These are phyloP conservation scores for Zymoseptoria passerinii DNA, from an alignment of 2,329 filamentous ascomycete genomes.

Conservation along the genomic window DNA sequence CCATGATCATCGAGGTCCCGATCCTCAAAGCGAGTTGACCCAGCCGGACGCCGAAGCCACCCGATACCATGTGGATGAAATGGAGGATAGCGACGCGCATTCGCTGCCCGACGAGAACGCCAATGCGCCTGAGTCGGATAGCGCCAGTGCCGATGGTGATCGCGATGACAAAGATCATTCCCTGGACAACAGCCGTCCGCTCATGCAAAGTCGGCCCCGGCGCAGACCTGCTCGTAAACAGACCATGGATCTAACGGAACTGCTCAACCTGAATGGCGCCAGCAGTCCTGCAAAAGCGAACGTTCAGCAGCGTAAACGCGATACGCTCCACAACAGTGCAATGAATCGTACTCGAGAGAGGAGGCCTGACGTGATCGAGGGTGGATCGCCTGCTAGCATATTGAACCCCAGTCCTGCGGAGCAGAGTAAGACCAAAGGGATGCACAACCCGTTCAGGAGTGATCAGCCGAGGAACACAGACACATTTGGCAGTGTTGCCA, in stretches of 20 bases:
- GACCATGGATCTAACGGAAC: constrained; percentile 21
- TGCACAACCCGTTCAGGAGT: constrained; percentile 20
- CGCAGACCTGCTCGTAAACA: constrained; percentile 11
- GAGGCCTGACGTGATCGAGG: neutral
- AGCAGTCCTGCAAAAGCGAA: constrained; percentile 20
- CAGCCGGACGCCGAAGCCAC: constrained; percentile 24
- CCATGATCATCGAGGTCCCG: constrained; percentile 4
- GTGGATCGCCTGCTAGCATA: constrained; percentile 2
- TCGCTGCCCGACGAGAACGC: constrained; percentile 6
- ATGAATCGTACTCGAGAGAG: neutral
- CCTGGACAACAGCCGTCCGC: constrained; percentile 23
- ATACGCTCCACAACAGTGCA: neutral
- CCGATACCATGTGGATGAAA: constrained; percentile 11
- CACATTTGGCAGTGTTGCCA: constrained; percentile 6
- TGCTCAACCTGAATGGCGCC: constrained; percentile 15
- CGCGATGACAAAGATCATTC: constrained; percentile 24
- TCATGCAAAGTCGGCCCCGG: constrained; percentile 13
- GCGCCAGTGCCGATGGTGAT: constrained; percentile 1
- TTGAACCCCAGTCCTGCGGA: constrained; percentile 8
- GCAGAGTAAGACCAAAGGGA: constrained; percentile 3
- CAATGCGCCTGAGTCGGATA: constrained; percentile 8
- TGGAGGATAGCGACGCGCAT: constrained; percentile 6
- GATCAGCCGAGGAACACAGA: constrained; percentile 21
- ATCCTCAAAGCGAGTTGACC: constrained; percentile 16
- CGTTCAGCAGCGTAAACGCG: neutral